phyloP scores from a whole-genome alignment of 1,139 yeast genomes.

The Geotrichum restrictum region DNA sequence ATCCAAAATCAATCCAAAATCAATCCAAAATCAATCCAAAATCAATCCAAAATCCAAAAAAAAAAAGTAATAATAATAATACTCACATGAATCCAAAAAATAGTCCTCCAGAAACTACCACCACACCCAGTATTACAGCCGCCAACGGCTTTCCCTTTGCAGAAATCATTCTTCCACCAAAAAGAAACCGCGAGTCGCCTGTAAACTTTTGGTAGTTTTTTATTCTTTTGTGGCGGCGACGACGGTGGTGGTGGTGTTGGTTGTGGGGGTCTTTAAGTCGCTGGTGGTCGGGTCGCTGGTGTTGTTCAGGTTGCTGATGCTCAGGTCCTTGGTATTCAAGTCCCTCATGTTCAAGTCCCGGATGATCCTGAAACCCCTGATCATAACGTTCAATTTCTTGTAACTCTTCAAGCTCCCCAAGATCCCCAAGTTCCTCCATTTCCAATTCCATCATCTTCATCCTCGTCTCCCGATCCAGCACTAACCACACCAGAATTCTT shows the following conservation, averaged over 20 bases:
- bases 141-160: slow-evolving; percentile 41
- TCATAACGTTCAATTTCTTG: no score
- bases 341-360: no score
- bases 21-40: no score
- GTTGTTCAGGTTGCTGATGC: no score
- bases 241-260: slow-evolving; percentile 23
- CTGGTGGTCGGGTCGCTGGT: no score
- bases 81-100: slow-evolving; percentile 46
- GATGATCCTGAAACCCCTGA: no score
- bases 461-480: slow-evolving; percentile 15
- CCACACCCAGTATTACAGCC: slow-evolving; percentile 39
- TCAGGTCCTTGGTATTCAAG: no score
- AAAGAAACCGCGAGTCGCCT: slow-evolving; percentile 46
- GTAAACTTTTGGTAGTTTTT: slow-evolving; percentile 42
- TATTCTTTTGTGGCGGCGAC: not conserved
- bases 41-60: not conserved
- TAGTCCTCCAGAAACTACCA: slow-evolving; percentile 51
- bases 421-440: no score
- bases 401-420: no score
- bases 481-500: slow-evolving; percentile 12
- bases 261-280: no score
- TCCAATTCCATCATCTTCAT: slow-evolving; percentile 23
- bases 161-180: slow-evolving; percentile 62
- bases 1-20: no score
- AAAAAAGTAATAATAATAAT: not conserved